These are phyloP conservation scores for Filobasidium uniguttulatum DNA, from an alignment of 1,284 basidiomycete genomes.

Conservation along the genomic window DNA sequence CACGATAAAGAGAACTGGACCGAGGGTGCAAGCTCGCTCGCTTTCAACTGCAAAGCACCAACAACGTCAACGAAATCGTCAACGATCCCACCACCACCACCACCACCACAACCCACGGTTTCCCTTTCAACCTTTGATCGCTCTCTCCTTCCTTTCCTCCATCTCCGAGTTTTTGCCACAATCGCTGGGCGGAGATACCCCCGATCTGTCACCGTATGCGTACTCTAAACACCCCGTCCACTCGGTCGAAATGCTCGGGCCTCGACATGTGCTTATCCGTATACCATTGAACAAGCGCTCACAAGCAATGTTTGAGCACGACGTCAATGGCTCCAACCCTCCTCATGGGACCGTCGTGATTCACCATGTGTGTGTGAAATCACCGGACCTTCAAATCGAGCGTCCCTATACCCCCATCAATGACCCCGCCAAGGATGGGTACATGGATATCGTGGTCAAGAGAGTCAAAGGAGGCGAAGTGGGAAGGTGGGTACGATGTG, in stretches of 20 bases:
- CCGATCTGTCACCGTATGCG: constrained; percentile 20
- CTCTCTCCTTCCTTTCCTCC: constrained; percentile 16
- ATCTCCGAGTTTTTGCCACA: constrained; percentile 6
- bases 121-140: background rate
- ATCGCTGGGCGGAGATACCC: constrained; percentile 1
- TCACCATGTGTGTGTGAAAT: constrained; percentile 34
- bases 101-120: background rate
- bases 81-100: background rate
- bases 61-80: constrained; percentile 1
- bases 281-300: constrained; percentile 17
- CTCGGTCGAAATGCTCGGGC: constrained; percentile 15
- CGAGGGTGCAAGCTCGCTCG: no score
- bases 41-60: background rate
- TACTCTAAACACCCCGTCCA: constrained; percentile 25
- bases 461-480: constrained; percentile 34
- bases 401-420: constrained; percentile 35
- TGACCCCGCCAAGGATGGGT: constrained; percentile 23
- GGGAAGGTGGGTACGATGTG: constrained; percentile 25
- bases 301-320: constrained; percentile 4
- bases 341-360: constrained; percentile 14
- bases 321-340: constrained; percentile 3
- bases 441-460: constrained; percentile 30
- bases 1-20: no score
- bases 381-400: constrained; percentile 33
- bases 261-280: constrained; percentile 23